Conservation (phyloP, 306 rosid genomes). For the Castanea crenata region DNA sequence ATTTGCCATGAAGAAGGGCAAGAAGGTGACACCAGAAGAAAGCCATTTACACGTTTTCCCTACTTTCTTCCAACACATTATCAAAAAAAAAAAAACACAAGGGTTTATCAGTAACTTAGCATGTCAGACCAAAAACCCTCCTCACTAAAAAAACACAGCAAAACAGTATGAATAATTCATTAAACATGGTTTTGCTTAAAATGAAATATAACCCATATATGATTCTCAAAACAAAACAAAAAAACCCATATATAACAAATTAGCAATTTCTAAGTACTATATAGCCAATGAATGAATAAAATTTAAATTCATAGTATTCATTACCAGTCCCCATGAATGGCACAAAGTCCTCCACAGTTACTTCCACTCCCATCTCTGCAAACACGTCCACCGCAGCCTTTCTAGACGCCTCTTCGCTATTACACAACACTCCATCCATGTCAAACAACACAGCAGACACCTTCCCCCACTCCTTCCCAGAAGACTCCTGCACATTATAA, state of each 20-base stretch:
- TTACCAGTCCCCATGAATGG: conserved; percentile 97
- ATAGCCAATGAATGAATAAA: neutral
- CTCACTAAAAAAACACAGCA: neutral
- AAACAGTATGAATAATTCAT: neutral
- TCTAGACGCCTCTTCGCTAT: conserved; percentile 86
- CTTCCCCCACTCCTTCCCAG: conserved; percentile 64
- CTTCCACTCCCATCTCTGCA: conserved; percentile 80
- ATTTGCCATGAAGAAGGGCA: neutral
- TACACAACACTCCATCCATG: conserved; percentile 96
- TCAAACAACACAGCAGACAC: conserved; percentile 92
- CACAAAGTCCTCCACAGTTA: conserved; percentile 76
- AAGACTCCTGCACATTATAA: conserved; percentile 24
- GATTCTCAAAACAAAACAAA: too few relatives aligned
- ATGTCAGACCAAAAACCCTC: neutral
- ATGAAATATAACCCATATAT: neutral
- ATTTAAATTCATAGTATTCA: conserved; percentile 3
- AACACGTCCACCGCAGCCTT: conserved; percentile 82
- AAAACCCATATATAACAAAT: neutral
- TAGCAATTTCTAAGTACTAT: neutral
- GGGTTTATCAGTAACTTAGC: neutral
- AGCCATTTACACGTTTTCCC: neutral
- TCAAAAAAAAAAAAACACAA: neutral
- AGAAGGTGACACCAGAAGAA: neutral
- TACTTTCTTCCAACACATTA: neutral
- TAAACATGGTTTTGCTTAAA: neutral